Evolutionary conservation across 805 yeast genomes (phyloP), one percentile per base, ranked within the genome.

Genomic region (Jamesozyma gamospora): DNA sequence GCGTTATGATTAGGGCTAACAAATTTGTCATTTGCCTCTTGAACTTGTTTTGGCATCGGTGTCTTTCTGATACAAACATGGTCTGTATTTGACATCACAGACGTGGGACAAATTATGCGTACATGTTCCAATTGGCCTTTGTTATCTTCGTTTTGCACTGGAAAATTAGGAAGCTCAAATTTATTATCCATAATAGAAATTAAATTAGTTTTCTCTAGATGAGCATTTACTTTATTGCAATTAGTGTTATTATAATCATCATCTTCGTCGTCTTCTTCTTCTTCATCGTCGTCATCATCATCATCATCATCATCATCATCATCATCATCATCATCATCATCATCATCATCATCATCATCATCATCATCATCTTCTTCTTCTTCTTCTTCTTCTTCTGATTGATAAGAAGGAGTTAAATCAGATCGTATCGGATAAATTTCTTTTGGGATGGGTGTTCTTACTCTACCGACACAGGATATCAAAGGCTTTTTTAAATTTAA

Each of bases 371-470:
- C 32, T 4, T 27, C 31, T 10, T 10, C 18, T 27, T 17, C 40
- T 4, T 15, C 11, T 8, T 32, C 27, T 9, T 36, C 35, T 5
- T 37, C 40, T 30, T 7, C 15, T 9, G 9, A 12, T 10, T 10
- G 36, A 40, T 32, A 15, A 13, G 24, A 21, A 8, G 24, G 8
- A 21, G 45, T 39, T 5, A 34, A 26, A 26, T 16, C 26, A 25
- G 35, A 35, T 17, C 19, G 8, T 11, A 24, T 29, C n/a, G 18
- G 21, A 24, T 15, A 3, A 7, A 30, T 9, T 6, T 16, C 32
- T 16, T 39, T 39, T 27, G 50, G 50, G 11, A 41, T 37, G 8
- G 46, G 46, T 8, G 50, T 46, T 35, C 34, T 46, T 12, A 36
- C 14, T 32, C 39, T 40, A n/a, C 35, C 34, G n/a, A 37, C 19